phyloP scores from a whole-genome alignment of 106 monocot genomes.

The Phalaenopsis aphrodite region DNA sequence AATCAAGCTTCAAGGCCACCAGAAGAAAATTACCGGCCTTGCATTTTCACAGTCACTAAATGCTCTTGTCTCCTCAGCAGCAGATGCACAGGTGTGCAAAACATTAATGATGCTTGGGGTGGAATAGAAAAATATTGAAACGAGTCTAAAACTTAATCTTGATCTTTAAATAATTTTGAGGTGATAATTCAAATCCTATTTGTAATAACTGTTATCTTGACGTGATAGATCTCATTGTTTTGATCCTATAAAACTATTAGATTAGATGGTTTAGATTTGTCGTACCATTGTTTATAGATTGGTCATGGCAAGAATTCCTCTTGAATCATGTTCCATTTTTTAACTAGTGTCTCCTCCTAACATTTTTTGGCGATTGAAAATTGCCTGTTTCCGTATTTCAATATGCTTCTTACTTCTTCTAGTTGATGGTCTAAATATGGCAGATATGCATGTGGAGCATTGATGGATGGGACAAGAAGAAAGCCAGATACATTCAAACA shows the following conservation, averaged over 20 bases:
- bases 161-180: not conserved
- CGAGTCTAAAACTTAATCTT: no score
- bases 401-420: not conserved
- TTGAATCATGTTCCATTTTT: not conserved
- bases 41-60: constrained; percentile 88
- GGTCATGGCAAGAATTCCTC: not conserved
- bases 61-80: constrained; percentile 84
- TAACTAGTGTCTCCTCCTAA: not conserved
- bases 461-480: constrained; percentile 97
- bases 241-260: not conserved
- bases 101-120: not conserved
- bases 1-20: constrained; percentile 86
- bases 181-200: not conserved
- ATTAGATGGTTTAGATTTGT: not conserved
- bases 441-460: constrained; percentile 98
- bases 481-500: constrained; percentile 69
- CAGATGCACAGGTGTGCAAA: constrained; percentile 80
- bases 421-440: not conserved
- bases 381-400: not conserved
- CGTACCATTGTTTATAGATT: not conserved
- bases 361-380: not conserved
- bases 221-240: not conserved
- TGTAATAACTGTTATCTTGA: not conserved
- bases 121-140: not conserved
- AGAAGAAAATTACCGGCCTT: constrained; percentile 38